Percentiles rank a stretch among this genome's conserved stretches.
Evolutionary conservation across 139 green algal species (phyloP).

Genomic region (Chlamydomonas sp.): DNA sequence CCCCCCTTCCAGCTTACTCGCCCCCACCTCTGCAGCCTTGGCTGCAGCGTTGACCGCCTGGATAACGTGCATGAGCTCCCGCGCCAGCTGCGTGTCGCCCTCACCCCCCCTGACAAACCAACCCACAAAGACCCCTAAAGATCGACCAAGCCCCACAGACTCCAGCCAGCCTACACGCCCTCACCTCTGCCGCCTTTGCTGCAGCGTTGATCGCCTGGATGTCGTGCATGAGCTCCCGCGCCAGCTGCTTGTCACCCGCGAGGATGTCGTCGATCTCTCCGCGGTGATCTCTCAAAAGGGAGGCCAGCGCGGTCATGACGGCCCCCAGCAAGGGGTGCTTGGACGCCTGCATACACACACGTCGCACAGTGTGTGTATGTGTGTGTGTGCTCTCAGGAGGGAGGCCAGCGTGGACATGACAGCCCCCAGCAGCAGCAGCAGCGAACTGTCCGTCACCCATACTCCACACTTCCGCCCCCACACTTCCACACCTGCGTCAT

Average conservation of each 20-base stretch:
- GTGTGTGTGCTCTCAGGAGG: conserved; percentile 68
- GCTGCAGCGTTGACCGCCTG: conserved; percentile 49
- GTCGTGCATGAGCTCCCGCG: conserved; percentile 78
- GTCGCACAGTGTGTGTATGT: background rate
- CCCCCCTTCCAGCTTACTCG: no score
- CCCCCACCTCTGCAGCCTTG: no score
- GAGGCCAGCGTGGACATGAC: conserved; percentile 54
- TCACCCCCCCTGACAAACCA: no score
- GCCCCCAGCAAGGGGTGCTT: conserved; percentile 59
- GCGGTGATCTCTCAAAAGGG: conserved; percentile 77
- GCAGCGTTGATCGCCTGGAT: conserved; percentile 57
- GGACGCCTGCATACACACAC: conserved; percentile 24
- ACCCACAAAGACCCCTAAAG: no score
- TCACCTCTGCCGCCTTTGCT: conserved; percentile 24
- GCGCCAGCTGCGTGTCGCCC: conserved; percentile 69
- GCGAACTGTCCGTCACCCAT: no score
- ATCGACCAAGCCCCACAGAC: no score
- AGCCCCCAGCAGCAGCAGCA: conserved; percentile 48
- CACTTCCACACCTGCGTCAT: conserved; percentile 35
- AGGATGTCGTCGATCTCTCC: conserved; percentile 81
- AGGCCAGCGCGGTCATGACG: conserved; percentile 55
- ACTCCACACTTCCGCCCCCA: background rate
- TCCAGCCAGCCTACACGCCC: no score
- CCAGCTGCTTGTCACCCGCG: conserved; percentile 70
- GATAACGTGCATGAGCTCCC: conserved; percentile 81